Evolutionary conservation across 2,329 filamentous ascomycete species (phyloP), one percentile per base, ranked within the genome.

Genomic region (Claviceps pazoutovae): DNA sequence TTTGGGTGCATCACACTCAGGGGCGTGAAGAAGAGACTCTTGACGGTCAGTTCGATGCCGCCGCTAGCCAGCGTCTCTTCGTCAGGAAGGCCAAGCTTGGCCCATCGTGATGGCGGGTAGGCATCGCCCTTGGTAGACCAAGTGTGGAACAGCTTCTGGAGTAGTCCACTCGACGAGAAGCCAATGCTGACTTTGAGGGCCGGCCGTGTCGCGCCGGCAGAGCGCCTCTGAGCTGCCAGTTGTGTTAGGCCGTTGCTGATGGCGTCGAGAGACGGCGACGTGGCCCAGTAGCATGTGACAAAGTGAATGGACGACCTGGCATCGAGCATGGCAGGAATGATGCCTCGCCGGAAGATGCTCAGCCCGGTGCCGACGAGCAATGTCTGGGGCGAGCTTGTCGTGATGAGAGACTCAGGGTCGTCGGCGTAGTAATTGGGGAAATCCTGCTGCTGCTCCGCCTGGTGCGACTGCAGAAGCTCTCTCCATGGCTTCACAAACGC

Each of bases 1-100:
- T 94, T 94, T 0, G 87, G 84, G 62, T 94, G 88, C 80, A 93
- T 86, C n/a, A 94, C 83, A 60, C 86, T 88, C 54, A 93, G 82
- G 0, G 88, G 88, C 2, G 82, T 71, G 56, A 91, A 80, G 65
- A 94, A 94, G 7, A 91, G 71, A 56, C 82, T 88, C 69, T 88
- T 90, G 52, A 89, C 78, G 0, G 74, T 71, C 37, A 94, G 61
- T 50, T 89, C 77, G 17, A 94, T 74, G 2, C 79, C 79, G 0
- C 68, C 72, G 4, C 79, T 70, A 37, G 75, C 70, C 2, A 83
- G 62, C 4, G 70, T 57, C 6, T 71, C 66, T 3, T 74, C 68
- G 1, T 70, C 61, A 0, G 86, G 85, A 3, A 93, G 70, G 0
- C 84, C 84, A 2, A 93, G 71, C 51, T 72, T 73, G 8, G 63